phyloP scores from a whole-genome alignment of 1,139 yeast genomes.

The Yamadazyma trypodendri region DNA sequence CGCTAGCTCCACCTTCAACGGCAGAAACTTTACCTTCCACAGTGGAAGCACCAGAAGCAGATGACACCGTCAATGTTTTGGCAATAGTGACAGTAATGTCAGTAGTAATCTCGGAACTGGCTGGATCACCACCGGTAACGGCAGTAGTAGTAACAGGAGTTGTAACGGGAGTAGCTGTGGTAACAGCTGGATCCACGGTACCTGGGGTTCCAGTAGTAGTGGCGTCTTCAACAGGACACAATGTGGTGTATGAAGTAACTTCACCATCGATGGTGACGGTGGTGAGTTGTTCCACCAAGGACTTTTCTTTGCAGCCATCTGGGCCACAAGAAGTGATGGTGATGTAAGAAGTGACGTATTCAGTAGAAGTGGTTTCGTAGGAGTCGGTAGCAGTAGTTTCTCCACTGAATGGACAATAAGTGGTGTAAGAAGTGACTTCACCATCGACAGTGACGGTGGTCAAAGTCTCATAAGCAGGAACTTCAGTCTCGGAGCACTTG shows the following conservation, averaged over 20 bases:
- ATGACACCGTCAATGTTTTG: slow-evolving; percentile 18
- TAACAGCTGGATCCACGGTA: slow-evolving; percentile 6
- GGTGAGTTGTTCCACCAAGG: slow-evolving; percentile 16
- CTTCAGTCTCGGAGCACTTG: slow-evolving; percentile 21
- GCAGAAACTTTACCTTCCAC: slow-evolving; percentile 19
- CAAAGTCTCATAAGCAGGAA: slow-evolving; percentile 24
- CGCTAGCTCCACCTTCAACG: slow-evolving; percentile 24
- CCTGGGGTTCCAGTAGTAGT: slow-evolving; percentile 11
- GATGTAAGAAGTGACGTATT: slow-evolving; percentile 16
- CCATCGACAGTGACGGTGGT: slow-evolving; percentile 22
- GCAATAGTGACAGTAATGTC: slow-evolving; percentile 19
- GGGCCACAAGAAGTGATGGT: slow-evolving; percentile 18
- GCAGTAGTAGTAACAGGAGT: slow-evolving; percentile 10
- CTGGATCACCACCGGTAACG: slow-evolving; percentile 12
- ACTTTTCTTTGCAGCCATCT: slow-evolving; percentile 7
- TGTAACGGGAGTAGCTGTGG: slow-evolving; percentile 8
- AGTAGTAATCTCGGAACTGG: slow-evolving; percentile 22
- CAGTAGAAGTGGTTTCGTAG: slow-evolving; percentile 16
- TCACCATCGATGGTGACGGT: slow-evolving; percentile 24
- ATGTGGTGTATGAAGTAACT: slow-evolving; percentile 30
- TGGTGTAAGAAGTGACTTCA: slow-evolving; percentile 28
- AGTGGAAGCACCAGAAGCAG: slow-evolving; percentile 20
- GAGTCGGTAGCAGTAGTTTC: slow-evolving; percentile 10
- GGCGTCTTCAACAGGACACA: slow-evolving; percentile 26
- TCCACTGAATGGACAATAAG: slow-evolving; percentile 16